Conservation (phyloP, 768 basidiomycete species). For the Leucocoprinus sp. region DNA sequence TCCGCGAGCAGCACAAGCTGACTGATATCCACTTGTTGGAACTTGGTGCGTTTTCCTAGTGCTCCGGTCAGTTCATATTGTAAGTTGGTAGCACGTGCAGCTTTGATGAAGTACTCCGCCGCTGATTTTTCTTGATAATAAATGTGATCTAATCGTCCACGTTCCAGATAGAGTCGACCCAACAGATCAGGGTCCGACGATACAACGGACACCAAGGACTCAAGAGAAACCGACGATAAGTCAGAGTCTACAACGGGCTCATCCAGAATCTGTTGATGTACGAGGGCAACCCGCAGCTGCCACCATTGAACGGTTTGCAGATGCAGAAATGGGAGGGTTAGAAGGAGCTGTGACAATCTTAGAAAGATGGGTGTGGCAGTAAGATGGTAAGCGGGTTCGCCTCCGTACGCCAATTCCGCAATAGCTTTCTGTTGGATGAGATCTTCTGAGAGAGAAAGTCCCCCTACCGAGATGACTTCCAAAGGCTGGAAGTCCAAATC, state of each 20-base stretch:
- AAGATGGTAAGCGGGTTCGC: slow-evolving; percentile 96
- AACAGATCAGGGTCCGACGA: slow-evolving; percentile 53
- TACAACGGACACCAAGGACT: slow-evolving; percentile 31
- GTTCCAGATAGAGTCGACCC: slow-evolving; percentile 64
- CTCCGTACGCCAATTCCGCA: slow-evolving; percentile 69
- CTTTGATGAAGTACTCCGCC: slow-evolving; percentile 66
- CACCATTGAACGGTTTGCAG: slow-evolving; percentile 64
- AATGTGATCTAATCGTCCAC: slow-evolving; percentile 74
- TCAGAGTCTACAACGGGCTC: slow-evolving; percentile 62
- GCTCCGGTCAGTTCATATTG: slow-evolving; percentile 91
- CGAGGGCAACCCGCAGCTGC: slow-evolving; percentile 61
- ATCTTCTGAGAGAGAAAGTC: slow-evolving; percentile 32
- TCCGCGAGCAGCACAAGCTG: slow-evolving; percentile 95
- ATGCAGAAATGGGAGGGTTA: slow-evolving; percentile 42
- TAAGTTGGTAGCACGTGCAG: slow-evolving; percentile 69
- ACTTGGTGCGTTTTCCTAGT: slow-evolving; percentile 89
- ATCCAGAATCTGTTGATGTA: slow-evolving; percentile 80
- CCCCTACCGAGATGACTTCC: slow-evolving; percentile 28
- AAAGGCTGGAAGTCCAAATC: slow-evolving; percentile 53
- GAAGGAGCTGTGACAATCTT: slow-evolving; percentile 63
- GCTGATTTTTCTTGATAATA: slow-evolving; percentile 71
- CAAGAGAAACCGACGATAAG: slow-evolving; percentile 31
- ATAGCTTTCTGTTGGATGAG: slow-evolving; percentile 58
- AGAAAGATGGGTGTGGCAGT: slow-evolving; percentile 61
- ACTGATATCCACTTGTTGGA: slow-evolving; percentile 74